Evolutionary conservation across 192 early-diverging fungal species (phyloP), one percentile per base, ranked within the genome.

Genomic region (Gamsiella multidivaricata): DNA sequence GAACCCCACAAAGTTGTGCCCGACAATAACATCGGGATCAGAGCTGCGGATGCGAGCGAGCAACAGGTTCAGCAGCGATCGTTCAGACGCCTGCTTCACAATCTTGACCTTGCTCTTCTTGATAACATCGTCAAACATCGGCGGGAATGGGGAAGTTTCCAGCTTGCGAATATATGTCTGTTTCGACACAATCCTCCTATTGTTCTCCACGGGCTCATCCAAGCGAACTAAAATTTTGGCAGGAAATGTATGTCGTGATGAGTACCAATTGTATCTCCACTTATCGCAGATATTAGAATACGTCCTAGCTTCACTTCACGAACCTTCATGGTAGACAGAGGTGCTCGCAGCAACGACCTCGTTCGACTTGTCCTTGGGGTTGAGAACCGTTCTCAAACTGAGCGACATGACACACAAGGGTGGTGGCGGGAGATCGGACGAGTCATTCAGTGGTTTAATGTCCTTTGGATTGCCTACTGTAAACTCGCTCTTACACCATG

Each of bases 1-100:
- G 71, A 97, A 97, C 14, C 96, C 96, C 61, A 94, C 87, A 84
- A 99, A 95, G 64, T 98, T 98, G 85, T 99, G 98, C 18, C 96
- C 95, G 10, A 97, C 92, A 59, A 99, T 81, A 0, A 99, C 83
- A 82, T 99, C 98, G 0, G 98, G 96, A 63, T 99, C 98, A 12
- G 78, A 33, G 22, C 79, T 75, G 42, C 94, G 88, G 41, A 99
- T 85, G 10, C 41, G 55, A 86, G 90, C 91, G 45, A 94, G 80
- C 34, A 99, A 61, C 49, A 83, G 89, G 65, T 93, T 93, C 14
- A 99, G 85, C 49, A 99, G 76, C 2, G 92, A 87, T 7, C 83
- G 75, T 66, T 99, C 98, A 46, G 88, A 91, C 23, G 79, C 67
- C 17, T 82, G 81, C 0, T 88, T 79, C 54, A 92, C 86, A n/a